Evolutionary conservation across 2,329 filamentous ascomycete species (phyloP).

Genomic region (Clonostachys solani): DNA sequence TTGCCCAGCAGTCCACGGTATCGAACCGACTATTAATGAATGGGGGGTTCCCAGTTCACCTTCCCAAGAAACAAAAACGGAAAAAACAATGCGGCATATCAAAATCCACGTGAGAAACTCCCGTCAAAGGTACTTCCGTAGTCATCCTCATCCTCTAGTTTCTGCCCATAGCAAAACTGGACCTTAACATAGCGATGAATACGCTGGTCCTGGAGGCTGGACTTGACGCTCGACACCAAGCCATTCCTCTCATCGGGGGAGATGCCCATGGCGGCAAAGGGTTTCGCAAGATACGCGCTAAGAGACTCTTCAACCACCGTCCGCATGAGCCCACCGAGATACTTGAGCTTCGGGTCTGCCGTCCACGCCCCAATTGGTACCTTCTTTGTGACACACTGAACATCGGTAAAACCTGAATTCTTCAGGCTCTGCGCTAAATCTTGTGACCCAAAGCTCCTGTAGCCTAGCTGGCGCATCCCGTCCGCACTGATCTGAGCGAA

Average conservation of each 20-base stretch:
- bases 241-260: slow-evolving; percentile 23
- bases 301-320: slow-evolving; percentile 34
- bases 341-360: slow-evolving; percentile 29
- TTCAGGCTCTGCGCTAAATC: slow-evolving; percentile 28
- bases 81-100: background rate
- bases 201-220: slow-evolving; percentile 23
- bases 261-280: slow-evolving; percentile 30
- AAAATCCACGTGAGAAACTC: background rate
- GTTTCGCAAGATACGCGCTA: slow-evolving; percentile 33
- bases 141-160: slow-evolving; percentile 10
- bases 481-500: slow-evolving; percentile 23
- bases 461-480: slow-evolving; percentile 28
- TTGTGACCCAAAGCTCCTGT: slow-evolving; percentile 24
- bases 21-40: too few relatives aligned
- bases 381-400: slow-evolving; percentile 33
- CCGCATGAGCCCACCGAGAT: slow-evolving; percentile 38
- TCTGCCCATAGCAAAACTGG: slow-evolving; percentile 38
- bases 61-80: background rate
- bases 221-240: slow-evolving; percentile 21
- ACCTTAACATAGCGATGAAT: slow-evolving; percentile 38
- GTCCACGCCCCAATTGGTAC: slow-evolving; percentile 42
- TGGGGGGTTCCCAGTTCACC: too few relatives aligned
- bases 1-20: too few relatives aligned
- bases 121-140: slow-evolving; percentile 5
- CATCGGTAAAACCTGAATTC: slow-evolving; percentile 36